phyloP scores from a whole-genome alignment of 139 green algal species.

The Trebouxia sp. region DNA sequence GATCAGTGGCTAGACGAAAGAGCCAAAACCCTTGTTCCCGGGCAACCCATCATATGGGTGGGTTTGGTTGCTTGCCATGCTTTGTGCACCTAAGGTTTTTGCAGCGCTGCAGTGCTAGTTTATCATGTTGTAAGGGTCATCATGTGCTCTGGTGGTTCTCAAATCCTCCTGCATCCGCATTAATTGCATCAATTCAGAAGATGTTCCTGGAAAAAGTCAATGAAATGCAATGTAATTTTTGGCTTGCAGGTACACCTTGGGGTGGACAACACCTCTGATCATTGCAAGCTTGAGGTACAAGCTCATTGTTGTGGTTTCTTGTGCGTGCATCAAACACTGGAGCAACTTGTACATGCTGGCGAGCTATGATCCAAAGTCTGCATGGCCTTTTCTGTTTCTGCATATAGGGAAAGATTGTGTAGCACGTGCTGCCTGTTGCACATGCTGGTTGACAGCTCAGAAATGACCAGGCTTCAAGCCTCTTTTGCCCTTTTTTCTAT shows the following conservation, averaged over 20 bases:
- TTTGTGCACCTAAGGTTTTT: neutral
- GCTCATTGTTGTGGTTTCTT: neutral
- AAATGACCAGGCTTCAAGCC: too few relatives aligned
- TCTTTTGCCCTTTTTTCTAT: too few relatives aligned
- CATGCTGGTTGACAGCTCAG: too few relatives aligned
- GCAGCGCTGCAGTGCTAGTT: neutral
- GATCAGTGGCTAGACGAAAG: neutral
- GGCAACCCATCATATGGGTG: neutral
- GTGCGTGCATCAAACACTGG: neutral
- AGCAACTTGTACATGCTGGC: neutral
- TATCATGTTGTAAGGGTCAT: neutral
- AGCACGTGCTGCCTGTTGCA: too few relatives aligned
- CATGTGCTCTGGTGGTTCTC: neutral
- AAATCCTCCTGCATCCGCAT: neutral
- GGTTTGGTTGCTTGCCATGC: neutral
- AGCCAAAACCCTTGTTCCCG: neutral
- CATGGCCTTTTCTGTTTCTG: too few relatives aligned
- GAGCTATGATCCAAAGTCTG: neutral
- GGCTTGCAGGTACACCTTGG: slow-evolving; percentile 34
- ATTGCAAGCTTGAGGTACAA: slow-evolving; percentile 28
- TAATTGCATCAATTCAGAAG: neutral
- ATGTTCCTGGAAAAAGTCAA: neutral
- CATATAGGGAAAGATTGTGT: too few relatives aligned
- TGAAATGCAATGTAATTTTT: too few relatives aligned
- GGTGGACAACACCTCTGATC: slow-evolving; percentile 1